Conservation (phyloP, 208 protist species). For the Cochliopodium minus region DNA sequence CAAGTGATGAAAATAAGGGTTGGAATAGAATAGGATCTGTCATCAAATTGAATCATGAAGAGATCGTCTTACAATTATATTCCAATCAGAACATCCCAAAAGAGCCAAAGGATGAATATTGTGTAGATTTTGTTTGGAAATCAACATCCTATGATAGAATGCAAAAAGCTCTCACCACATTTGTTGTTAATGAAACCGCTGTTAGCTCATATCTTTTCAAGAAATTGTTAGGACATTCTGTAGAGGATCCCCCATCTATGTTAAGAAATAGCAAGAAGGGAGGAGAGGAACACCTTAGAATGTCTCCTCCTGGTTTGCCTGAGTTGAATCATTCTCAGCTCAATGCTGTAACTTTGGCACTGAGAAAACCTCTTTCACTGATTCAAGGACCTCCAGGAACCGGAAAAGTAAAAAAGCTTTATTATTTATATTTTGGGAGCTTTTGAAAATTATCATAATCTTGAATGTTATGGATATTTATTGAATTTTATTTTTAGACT, state of each 20-base stretch:
- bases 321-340: conserved; percentile 72
- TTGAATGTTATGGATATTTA: too few relatives aligned
- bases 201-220: conserved; percentile 70
- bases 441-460: too few relatives aligned
- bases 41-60: conserved; percentile 32
- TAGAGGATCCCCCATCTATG: conserved; percentile 14
- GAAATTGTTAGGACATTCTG: conserved; percentile 63
- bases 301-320: conserved; percentile 45
- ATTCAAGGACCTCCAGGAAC: conserved; percentile 90
- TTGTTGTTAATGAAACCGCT: conserved; percentile 50
- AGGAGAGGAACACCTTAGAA: conserved; percentile 6
- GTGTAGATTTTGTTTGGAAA: conserved; percentile 76
- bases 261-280: conserved; percentile 1
- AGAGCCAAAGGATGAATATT: conserved; percentile 31
- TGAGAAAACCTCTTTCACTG: conserved; percentile 54
- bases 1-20: conserved; percentile 24
- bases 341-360: conserved; percentile 42
- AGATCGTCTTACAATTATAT: conserved; percentile 42
- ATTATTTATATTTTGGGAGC: not conserved
- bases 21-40: conserved; percentile 43
- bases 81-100: conserved; percentile 15
- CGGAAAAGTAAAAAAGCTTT: conserved; percentile 43
- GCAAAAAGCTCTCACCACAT: conserved; percentile 54
- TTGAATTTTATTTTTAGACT: conserved; percentile 46
- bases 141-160: conserved; percentile 62